Percentiles rank a stretch among this genome's conserved stretches.
Conservation (phyloP, 345 rosid species). For the Kandelia obovata region DNA sequence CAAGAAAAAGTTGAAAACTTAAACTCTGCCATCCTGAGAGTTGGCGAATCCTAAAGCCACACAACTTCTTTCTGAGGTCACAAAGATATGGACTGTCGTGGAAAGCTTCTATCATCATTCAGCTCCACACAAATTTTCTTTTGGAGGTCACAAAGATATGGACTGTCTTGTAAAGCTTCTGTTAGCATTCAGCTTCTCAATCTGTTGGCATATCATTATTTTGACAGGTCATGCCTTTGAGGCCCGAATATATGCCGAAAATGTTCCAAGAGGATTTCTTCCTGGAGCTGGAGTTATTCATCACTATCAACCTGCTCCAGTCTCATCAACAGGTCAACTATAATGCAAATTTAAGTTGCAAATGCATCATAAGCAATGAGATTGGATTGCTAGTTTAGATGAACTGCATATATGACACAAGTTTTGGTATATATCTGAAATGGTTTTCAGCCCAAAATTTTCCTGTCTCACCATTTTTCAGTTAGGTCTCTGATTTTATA, state of each 20-base stretch:
- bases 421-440: constrained; percentile 1
- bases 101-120: not conserved
- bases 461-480: constrained; percentile 7
- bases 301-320: constrained; percentile 68
- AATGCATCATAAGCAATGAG: constrained; percentile 2
- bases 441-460: constrained; percentile 4
- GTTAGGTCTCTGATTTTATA: not conserved
- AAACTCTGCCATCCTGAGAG: too few relatives aligned
- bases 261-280: constrained; percentile 87
- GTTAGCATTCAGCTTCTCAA: not conserved
- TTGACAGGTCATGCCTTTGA: constrained; percentile 93
- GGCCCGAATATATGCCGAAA: constrained; percentile 93
- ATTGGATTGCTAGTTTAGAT: not conserved
- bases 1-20: too few relatives aligned
- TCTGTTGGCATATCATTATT: constrained; percentile 3
- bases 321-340: constrained; percentile 64
- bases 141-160: too few relatives aligned
- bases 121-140: not conserved
- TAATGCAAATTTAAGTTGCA: constrained; percentile 7
- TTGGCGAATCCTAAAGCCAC: too few relatives aligned
- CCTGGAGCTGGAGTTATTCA: constrained; percentile 92
- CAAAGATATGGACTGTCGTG: not conserved
- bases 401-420: not conserved
- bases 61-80: too few relatives aligned
- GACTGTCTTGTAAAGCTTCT: not conserved